phyloP scores from a whole-genome alignment of 768 basidiomycete species.

The Roridomyces roridus region DNA sequence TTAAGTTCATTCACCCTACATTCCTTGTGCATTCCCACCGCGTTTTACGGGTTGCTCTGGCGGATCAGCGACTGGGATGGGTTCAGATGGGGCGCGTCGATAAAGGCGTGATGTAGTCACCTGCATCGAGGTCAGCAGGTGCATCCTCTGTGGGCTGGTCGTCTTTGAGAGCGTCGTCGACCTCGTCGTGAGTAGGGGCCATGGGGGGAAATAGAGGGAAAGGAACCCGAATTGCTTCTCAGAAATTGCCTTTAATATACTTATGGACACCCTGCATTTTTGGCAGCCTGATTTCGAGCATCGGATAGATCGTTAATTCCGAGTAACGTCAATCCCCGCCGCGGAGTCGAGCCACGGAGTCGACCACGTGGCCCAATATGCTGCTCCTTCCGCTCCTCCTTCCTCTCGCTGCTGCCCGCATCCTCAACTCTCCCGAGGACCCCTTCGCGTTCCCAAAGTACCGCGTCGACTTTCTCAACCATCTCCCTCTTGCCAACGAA shows the following conservation, averaged over 20 bases:
- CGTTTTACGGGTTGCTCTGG: conserved; percentile 62
- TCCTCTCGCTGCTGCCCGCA: conserved; percentile 42
- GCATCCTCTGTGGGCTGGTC: conserved; percentile 33
- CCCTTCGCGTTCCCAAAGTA: conserved; percentile 84
- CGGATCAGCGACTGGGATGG: conserved; percentile 43
- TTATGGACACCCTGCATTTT: background rate
- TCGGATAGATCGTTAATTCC: no score
- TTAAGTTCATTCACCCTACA: no score
- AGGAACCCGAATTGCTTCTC: no score
- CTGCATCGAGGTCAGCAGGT: conserved; percentile 37
- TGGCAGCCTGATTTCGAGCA: no score
- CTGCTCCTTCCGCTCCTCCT: conserved; percentile 26
- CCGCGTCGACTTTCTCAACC: conserved; percentile 79
- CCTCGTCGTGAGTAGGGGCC: conserved; percentile 19
- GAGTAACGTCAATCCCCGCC: background rate
- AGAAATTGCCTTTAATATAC: no score
- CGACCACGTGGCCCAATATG: background rate
- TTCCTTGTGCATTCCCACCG: no score
- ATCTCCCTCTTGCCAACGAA: conserved; percentile 72
- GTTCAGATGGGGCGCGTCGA: conserved; percentile 27
- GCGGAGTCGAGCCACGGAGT: no score
- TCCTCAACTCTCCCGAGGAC: conserved; percentile 82
- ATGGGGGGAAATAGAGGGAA: conserved; percentile 36
- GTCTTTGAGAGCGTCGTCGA: conserved; percentile 44
- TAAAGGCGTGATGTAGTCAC: conserved; percentile 22